Evolutionary conservation across 306 rosid genomes (phyloP).

Genomic region (Dicorynia guianensis): DNA sequence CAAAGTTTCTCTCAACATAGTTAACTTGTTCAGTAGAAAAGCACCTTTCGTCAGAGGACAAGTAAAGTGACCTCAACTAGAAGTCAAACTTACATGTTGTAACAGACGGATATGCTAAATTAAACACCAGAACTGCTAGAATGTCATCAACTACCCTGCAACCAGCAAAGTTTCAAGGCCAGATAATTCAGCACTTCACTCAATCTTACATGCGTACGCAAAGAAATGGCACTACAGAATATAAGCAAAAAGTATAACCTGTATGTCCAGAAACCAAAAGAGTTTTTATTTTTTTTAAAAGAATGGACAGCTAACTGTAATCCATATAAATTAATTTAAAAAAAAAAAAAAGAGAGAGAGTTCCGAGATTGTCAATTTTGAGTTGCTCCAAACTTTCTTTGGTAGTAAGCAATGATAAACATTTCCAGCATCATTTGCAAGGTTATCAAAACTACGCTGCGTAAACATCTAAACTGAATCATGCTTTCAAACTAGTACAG

Average conservation of each 20-base stretch:
- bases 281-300: background rate
- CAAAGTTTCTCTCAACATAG: slow-evolving; percentile 20
- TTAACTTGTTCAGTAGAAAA: background rate
- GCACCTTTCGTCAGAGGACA: slow-evolving; percentile 33
- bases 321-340: background rate
- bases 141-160: slow-evolving; percentile 52
- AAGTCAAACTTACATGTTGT: slow-evolving; percentile 23
- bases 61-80: slow-evolving; percentile 23
- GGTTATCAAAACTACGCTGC: background rate
- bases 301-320: background rate
- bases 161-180: slow-evolving; percentile 14
- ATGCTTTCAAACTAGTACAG: background rate
- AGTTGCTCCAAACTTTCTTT: background rate
- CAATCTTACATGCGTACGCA: slow-evolving; percentile 6
- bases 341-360: background rate
- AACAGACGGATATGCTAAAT: slow-evolving; percentile 27
- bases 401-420: background rate
- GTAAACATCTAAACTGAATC: background rate
- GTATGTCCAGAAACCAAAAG: slow-evolving; percentile 3
- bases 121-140: slow-evolving; percentile 26
- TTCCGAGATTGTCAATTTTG: background rate
- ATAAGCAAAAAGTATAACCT: background rate
- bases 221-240: slow-evolving; percentile 3
- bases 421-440: background rate
- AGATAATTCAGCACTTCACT: slow-evolving; percentile 36